A percentile compares a stretch with the other conserved stretches of the same genome.
Conservation (phyloP, 2,329 filamentous ascomycete species). For the Neoarthrinium moseri region DNA sequence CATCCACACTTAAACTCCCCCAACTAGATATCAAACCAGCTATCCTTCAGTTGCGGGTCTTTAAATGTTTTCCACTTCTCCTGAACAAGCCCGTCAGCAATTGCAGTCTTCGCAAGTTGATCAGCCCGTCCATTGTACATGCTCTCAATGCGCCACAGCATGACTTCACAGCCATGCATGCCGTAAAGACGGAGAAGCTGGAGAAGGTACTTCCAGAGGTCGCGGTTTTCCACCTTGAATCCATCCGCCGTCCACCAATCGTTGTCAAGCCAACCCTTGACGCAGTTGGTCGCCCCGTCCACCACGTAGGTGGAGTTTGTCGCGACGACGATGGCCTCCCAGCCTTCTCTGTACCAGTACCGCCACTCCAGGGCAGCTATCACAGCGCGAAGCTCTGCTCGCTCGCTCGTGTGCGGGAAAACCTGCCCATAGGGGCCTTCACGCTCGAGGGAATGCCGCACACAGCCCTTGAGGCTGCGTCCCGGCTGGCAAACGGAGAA, state of each 20-base stretch:
- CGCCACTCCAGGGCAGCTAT: constrained; percentile 46
- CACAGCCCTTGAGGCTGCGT: constrained; percentile 6
- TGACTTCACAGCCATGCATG: constrained; percentile 24
- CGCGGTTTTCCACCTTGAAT: constrained; percentile 43
- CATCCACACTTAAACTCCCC: too few relatives aligned
- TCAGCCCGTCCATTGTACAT: constrained; percentile 42
- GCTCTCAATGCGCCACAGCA: constrained; percentile 47
- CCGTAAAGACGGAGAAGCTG: constrained; percentile 37
- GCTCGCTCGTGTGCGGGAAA: constrained; percentile 44
- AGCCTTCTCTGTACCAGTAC: constrained; percentile 41
- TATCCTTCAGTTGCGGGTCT: too few relatives aligned
- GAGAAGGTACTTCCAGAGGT: constrained; percentile 51
- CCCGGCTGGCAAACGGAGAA: constrained; percentile 28
- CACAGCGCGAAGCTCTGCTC: constrained; percentile 55
- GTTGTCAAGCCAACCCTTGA: constrained; percentile 39
- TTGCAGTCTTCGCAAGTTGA: constrained; percentile 23
- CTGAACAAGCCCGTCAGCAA: neutral
- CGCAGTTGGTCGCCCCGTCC: constrained; percentile 41
- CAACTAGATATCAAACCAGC: too few relatives aligned
- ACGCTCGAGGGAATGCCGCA: constrained; percentile 35
- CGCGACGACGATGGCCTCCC: constrained; percentile 45
- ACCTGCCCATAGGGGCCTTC: constrained; percentile 38
- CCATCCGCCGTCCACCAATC: constrained; percentile 39
- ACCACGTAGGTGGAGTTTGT: constrained; percentile 53
- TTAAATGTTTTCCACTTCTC: too few relatives aligned